Evolutionary conservation across 495 filamentous ascomycete genomes (phyloP).

Genomic region (Penicillium tannophilum): DNA sequence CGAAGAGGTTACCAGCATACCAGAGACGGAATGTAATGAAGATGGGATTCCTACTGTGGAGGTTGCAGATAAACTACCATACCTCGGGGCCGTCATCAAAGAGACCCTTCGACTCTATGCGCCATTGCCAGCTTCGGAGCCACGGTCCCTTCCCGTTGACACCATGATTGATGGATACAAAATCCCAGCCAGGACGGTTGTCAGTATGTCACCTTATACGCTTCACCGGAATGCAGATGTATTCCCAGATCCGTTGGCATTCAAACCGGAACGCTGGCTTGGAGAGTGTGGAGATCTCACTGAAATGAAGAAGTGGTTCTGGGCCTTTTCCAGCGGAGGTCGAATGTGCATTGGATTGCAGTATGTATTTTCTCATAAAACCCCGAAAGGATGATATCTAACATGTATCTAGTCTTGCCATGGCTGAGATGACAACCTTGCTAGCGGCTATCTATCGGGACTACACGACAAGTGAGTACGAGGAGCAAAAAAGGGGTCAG

Average conservation of each 20-base stretch:
- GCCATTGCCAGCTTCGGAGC: constrained; percentile 68
- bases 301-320: constrained; percentile 66
- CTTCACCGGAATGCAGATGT: constrained; percentile 61
- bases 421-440: constrained; percentile 48
- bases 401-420: constrained; percentile 30
- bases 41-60: constrained; percentile 45
- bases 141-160: constrained; percentile 38
- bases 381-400: not conserved
- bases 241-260: constrained; percentile 54
- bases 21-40: not conserved
- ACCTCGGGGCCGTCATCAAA: constrained; percentile 68
- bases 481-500: constrained; percentile 23
- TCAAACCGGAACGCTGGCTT: constrained; percentile 62
- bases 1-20: constrained; percentile 23
- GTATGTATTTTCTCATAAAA: constrained; percentile 18
- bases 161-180: constrained; percentile 34
- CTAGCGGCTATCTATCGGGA: constrained; percentile 36
- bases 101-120: constrained; percentile 71
- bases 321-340: constrained; percentile 77
- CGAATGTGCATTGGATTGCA: constrained; percentile 74
- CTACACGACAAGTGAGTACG: constrained; percentile 30
- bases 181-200: constrained; percentile 60
- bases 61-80: constrained; percentile 59
- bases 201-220: constrained; percentile 62
- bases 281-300: constrained; percentile 25